Percentiles rank a stretch among this genome's conserved stretches.
Evolutionary conservation across 2,329 filamentous ascomycete genomes (phyloP).

Genomic region (Sporothrix variecibatus): DNA sequence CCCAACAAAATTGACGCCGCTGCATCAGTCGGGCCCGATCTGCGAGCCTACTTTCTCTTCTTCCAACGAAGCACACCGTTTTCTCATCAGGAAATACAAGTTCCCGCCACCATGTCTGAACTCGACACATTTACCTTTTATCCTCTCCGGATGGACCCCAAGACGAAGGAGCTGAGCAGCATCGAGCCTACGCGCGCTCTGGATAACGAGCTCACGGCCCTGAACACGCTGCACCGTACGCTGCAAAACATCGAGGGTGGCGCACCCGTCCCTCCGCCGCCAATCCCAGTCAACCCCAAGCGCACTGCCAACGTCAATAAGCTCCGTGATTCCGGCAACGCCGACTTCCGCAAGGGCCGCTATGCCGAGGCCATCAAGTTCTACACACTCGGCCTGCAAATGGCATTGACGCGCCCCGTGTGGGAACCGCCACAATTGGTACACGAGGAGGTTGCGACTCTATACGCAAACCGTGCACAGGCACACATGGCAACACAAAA

Average conservation of each 20-base stretch:
- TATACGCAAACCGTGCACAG: constrained; percentile 88
- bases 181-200: constrained; percentile 53
- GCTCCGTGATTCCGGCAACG: constrained; percentile 85
- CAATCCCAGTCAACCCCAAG: constrained; percentile 90
- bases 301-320: constrained; percentile 85
- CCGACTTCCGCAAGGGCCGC: constrained; percentile 74
- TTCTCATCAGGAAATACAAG: not conserved
- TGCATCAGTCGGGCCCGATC: not conserved
- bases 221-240: constrained; percentile 77
- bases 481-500: constrained; percentile 78
- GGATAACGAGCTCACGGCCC: constrained; percentile 64
- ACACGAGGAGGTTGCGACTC: constrained; percentile 75
- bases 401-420: constrained; percentile 76
- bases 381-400: constrained; percentile 84
- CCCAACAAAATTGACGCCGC: not conserved
- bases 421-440: constrained; percentile 89
- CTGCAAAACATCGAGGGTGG: constrained; percentile 67
- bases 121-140: constrained; percentile 77
- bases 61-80: not conserved
- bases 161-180: constrained; percentile 71
- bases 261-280: constrained; percentile 74
- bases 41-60: not conserved
- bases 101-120: constrained; percentile 51
- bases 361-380: constrained; percentile 75
- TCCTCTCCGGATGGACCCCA: constrained; percentile 77